Conservation (phyloP, 1,284 basidiomycete species). For the Rhizoctonia solani region DNA sequence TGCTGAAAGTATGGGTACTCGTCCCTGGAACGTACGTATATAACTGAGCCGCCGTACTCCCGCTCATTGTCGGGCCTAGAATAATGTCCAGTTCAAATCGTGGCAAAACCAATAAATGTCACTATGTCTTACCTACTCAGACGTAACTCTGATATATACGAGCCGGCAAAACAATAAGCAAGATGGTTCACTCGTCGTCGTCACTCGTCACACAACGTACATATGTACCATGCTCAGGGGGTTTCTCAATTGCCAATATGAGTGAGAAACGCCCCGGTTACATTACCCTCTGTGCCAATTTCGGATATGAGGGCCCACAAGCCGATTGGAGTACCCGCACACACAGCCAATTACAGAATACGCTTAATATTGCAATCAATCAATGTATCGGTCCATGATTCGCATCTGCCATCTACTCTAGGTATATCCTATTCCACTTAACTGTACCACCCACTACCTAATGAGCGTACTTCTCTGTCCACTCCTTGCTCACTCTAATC, state of each 20-base stretch:
- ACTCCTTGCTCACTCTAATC: conserved; percentile 86
- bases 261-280: conserved; percentile 31
- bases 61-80: too few species aligned
- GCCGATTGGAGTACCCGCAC: not conserved
- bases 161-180: too few species aligned
- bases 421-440: too few species aligned
- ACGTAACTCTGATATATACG: too few species aligned
- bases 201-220: not conserved
- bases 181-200: conserved; percentile 10
- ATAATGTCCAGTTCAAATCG: not conserved
- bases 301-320: too few species aligned
- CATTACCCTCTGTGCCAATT: not conserved
- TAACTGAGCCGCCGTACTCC: not conserved
- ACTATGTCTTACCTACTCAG: too few species aligned
- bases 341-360: not conserved
- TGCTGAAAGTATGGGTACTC: not conserved
- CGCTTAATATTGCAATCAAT: too few species aligned
- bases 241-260: not conserved
- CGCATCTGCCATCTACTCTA: too few species aligned
- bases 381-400: too few species aligned
- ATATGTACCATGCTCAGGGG: not conserved
- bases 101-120: too few species aligned
- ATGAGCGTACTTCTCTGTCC: conserved; percentile 83
- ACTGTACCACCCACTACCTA: not conserved
- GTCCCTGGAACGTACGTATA: not conserved